These are phyloP conservation scores for Pseudozyma tsukubaensis DNA, from an alignment of 1,284 basidiomycete species.

Conservation along the genomic window DNA sequence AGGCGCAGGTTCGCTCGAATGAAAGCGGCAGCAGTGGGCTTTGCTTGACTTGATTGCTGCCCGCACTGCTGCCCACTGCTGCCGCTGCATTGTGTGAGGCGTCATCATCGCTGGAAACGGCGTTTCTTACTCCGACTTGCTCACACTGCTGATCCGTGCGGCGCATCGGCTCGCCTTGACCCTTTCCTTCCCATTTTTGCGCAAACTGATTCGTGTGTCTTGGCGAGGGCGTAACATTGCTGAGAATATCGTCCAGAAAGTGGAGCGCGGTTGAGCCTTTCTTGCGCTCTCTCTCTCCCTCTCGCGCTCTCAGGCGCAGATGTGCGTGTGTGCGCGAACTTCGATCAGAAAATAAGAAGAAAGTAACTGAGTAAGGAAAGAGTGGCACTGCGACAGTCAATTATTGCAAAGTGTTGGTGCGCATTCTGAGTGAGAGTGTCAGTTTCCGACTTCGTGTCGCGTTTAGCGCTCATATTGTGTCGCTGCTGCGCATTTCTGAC, in stretches of 20 bases:
- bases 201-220: neutral
- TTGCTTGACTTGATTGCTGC: neutral
- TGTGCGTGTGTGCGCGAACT: neutral
- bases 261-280: neutral
- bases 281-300: no score
- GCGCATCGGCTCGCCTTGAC: conserved; percentile 8
- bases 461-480: conserved; percentile 10
- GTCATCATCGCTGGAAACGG: conserved; percentile 6
- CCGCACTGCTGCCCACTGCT: neutral
- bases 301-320: neutral
- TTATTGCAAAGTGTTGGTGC: neutral
- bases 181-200: neutral
- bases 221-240: conserved; percentile 4
- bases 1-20: no score
- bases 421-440: neutral
- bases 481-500: no score
- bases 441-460: conserved; percentile 29
- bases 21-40: no score
- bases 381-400: neutral
- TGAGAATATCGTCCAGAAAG: neutral
- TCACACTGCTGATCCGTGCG: conserved; percentile 31
- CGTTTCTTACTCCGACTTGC: neutral
- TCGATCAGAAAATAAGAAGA: neutral
- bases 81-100: neutral
- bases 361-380: no score